Evolutionary conservation across 306 rosid species (phyloP).

Genomic region (Gillenia trifoliata): DNA sequence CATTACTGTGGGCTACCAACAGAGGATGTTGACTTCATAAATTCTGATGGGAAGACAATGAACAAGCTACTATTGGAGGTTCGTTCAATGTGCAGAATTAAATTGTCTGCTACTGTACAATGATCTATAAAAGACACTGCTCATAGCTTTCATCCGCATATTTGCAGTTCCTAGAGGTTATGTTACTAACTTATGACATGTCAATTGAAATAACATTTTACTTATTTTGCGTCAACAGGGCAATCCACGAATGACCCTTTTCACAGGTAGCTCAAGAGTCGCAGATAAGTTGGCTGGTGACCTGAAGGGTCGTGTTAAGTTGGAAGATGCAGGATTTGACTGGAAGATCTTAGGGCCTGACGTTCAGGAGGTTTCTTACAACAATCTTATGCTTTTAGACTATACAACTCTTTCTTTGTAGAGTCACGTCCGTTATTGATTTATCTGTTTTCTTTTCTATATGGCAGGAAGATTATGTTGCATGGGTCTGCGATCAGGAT

Average conservation of each 20-base stretch:
- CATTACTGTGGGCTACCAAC: slow-evolving; percentile 81
- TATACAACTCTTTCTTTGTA: slow-evolving; percentile 7
- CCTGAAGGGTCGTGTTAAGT: slow-evolving; percentile 75
- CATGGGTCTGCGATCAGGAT: slow-evolving; percentile 99
- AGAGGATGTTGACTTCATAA: slow-evolving; percentile 86
- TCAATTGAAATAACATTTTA: slow-evolving; percentile 5
- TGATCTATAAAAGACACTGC: background rate
- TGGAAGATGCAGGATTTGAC: slow-evolving; percentile 99
- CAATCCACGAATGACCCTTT: slow-evolving; percentile 89
- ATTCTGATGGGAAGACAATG: slow-evolving; percentile 91
- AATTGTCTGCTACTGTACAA: background rate
- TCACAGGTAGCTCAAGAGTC: slow-evolving; percentile 97
- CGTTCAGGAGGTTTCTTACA: slow-evolving; percentile 71
- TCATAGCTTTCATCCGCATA: background rate
- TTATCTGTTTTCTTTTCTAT: slow-evolving; percentile 20
- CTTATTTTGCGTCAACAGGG: slow-evolving; percentile 44
- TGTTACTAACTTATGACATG: background rate
- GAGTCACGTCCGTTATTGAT: slow-evolving; percentile 12
- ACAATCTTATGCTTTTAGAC: slow-evolving; percentile 3
- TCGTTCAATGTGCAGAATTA: slow-evolving; percentile 10
- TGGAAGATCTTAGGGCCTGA: slow-evolving; percentile 98
- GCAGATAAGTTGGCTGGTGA: slow-evolving; percentile 87
- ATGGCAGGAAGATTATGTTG: slow-evolving; percentile 76
- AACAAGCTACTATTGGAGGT: slow-evolving; percentile 84
- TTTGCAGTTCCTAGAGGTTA: background rate